Percentiles rank a stretch among this genome's conserved stretches.
Conservation (phyloP, 2,329 filamentous ascomycete genomes). For the Emmonsia crescens region DNA sequence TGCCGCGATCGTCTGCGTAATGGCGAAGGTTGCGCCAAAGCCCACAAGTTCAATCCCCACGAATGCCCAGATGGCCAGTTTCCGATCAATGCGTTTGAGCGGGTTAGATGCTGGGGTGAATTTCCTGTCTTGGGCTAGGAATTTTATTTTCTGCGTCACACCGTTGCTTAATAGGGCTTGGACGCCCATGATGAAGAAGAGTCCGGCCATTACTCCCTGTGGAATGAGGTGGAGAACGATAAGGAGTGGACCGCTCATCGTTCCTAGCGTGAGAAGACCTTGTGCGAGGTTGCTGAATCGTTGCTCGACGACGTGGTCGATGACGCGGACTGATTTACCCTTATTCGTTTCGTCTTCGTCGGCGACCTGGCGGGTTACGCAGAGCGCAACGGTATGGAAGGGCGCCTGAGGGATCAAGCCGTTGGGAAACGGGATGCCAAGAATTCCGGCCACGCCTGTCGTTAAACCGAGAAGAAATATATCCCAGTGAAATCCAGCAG, state of each 20-base stretch:
- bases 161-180: slow-evolving; percentile 68
- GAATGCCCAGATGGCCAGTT: slow-evolving; percentile 58
- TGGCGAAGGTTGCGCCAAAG: slow-evolving; percentile 69
- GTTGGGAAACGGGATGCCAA: slow-evolving; percentile 72
- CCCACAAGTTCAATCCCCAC: slow-evolving; percentile 57
- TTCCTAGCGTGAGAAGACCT: slow-evolving; percentile 65
- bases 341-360: slow-evolving; percentile 49
- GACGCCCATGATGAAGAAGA: slow-evolving; percentile 78
- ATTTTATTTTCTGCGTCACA: slow-evolving; percentile 64
- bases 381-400: slow-evolving; percentile 69
- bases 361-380: slow-evolving; percentile 51
- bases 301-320: slow-evolving; percentile 55
- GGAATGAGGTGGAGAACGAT: slow-evolving; percentile 66
- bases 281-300: slow-evolving; percentile 68
- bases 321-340: slow-evolving; percentile 50
- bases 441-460: slow-evolving; percentile 61
- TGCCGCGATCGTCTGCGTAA: slow-evolving; percentile 71
- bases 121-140: slow-evolving; percentile 52
- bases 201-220: slow-evolving; percentile 65
- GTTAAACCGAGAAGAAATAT: slow-evolving; percentile 70
- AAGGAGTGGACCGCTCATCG: slow-evolving; percentile 66
- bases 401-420: slow-evolving; percentile 75
- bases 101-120: slow-evolving; percentile 51
- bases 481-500: slow-evolving; percentile 79
- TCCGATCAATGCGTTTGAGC: slow-evolving; percentile 50